phyloP scores from a whole-genome alignment of 1,284 basidiomycete genomes.

The Afroboletus lepidellus region DNA sequence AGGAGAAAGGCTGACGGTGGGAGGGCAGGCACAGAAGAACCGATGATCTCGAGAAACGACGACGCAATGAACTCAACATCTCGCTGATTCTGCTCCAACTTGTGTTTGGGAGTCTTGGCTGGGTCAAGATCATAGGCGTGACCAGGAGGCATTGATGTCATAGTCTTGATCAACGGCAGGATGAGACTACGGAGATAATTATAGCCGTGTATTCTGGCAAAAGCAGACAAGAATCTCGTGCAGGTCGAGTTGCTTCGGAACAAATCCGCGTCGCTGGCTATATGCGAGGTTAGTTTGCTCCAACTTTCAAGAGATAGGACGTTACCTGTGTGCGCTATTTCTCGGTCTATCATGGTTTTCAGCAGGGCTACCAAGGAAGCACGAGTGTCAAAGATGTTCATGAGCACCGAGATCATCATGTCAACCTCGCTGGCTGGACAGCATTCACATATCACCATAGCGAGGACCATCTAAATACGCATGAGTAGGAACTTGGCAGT shows the following conservation, averaged over 20 bases:
- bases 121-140: slow-evolving; percentile 83
- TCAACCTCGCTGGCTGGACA: slow-evolving; percentile 80
- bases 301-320: background rate
- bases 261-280: slow-evolving; percentile 75
- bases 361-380: slow-evolving; percentile 72
- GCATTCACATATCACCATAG: slow-evolving; percentile 82
- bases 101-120: slow-evolving; percentile 56
- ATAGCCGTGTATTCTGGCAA: slow-evolving; percentile 86
- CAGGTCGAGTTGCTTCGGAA: slow-evolving; percentile 88
- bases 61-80: slow-evolving; percentile 75
- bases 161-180: slow-evolving; percentile 71
- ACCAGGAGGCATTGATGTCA: slow-evolving; percentile 70
- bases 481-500: slow-evolving; percentile 7
- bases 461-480: slow-evolving; percentile 62
- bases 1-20: slow-evolving; percentile 62
- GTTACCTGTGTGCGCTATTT: slow-evolving; percentile 75
- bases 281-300: slow-evolving; percentile 9
- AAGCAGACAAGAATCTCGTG: slow-evolving; percentile 80
- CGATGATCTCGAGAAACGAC: slow-evolving; percentile 75
- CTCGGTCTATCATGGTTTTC: slow-evolving; percentile 82
- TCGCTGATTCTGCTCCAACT: slow-evolving; percentile 66
- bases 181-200: slow-evolving; percentile 81
- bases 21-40: slow-evolving; percentile 66
- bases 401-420: slow-evolving; percentile 80
- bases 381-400: slow-evolving; percentile 83